Base-by-base conservation (phyloP, 768 basidiomycete species). In the Mycena vitilis region DNA sequence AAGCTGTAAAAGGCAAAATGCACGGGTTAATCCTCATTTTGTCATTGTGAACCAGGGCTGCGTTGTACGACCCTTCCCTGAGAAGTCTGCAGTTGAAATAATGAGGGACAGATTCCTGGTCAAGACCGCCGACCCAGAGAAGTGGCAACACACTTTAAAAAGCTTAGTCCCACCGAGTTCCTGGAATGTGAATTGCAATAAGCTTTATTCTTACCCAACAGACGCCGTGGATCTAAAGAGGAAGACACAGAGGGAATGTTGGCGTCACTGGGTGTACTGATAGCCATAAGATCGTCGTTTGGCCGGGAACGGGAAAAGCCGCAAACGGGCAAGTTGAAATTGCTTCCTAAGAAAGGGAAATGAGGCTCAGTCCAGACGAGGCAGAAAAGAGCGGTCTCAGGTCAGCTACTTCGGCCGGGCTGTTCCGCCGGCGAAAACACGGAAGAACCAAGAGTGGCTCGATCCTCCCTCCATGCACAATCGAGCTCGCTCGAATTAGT, bases 71-170 rank as follows among this genome's bases (percentile, higher is more conserved):
- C 30, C 30, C 5, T 30, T 53, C 51, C 10, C 6, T 25, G 48
- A 25, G 18, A 53, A 53, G 51, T 30, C 16, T 34, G 36, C 16
- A n/a, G 37, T 42, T 25, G 25, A 52, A 52, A 23, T 30, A 23
- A 40, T 23, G 55, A 56, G n/a, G 38, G 22, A 56, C 23, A 30
- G 25, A 23, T 55, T 38, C 55, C 55, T 25, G n/a, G 38, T 25
- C 55, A 30, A 30, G 30, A 30, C 30, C 55, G 45, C 45, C 44
- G 38, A 52, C 10, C 70, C 70, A 64, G 38, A 13, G 10, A n/a
- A 42, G 22, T 44, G 70, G 70, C n/a, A 11, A n/a, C 18, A 71
- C 67, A 71, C 67, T 60, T 69, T 61, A 71, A 71, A 71, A 71
- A 69, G 71, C 57, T 66, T 68, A 65, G 48, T 59, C 37, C 54